Evolutionary conservation across 2,329 filamentous ascomycete species (phyloP), one percentile per base, ranked within the genome.

Genomic region (Aspergillus puulaauensis): DNA sequence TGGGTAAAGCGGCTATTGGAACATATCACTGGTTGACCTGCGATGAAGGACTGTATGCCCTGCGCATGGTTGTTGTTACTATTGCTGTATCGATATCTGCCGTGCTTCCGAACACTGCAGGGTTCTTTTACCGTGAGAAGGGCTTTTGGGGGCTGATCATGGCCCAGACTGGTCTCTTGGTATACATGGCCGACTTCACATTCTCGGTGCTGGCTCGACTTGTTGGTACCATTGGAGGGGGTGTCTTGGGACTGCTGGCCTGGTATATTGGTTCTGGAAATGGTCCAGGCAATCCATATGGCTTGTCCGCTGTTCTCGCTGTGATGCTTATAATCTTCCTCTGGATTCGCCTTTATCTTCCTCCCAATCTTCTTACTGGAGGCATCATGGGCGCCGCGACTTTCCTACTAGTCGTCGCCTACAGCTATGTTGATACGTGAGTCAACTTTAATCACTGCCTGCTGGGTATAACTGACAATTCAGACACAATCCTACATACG

Each of bases 101-200:
- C 0, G 71, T 72, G 0, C 69, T 83, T 3, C 76, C 78, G 0
- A 64, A 67, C 24, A 74, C 73, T 1, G 75, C 80, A 0, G 80
- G 78, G 1, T 83, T 83, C 63, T 82, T 76, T 60, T 83, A 81
- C 50, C 74, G 80, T 3, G 75, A 83, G 56, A 82, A 81, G 62
- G 80, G 81, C 0, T 69, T 83, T 0, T 83, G 81, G 81, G 79
- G 72, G 0, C 66, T 83, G 8, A 82, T 83, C 43, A 83, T 80
- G 67, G 80, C 75, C 0, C 81, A 83, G 61, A 80, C 78, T 0
- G 74, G 73, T 1, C 60, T 83, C 2, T 70, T 82, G 1, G 70
- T 79, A 9, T 83, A 82, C 61, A 76, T 82, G 71, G 76, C 79
- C 0, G 81, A 83, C 52, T 82, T 83, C 41, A 76, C 75, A 0